Evolutionary conservation across 768 basidiomycete species (phyloP).

Genomic region (Dictyophora rubrovolvata): DNA sequence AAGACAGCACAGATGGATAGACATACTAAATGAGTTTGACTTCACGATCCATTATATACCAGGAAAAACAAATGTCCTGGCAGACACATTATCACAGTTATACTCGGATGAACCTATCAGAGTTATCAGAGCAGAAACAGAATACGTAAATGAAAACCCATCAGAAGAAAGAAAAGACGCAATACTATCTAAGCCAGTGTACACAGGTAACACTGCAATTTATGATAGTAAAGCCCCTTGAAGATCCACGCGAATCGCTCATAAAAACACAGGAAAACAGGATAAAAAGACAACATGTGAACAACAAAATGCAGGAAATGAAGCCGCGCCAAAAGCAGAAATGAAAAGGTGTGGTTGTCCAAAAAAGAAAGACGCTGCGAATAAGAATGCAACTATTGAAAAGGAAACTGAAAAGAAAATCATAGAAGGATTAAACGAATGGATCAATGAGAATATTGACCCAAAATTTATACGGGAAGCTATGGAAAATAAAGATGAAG

Average conservation of each 20-base stretch:
- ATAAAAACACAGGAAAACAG: not conserved
- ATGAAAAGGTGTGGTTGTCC: not conserved
- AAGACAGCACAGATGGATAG: not conserved
- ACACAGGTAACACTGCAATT: not conserved
- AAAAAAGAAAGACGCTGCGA: not conserved
- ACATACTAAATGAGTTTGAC: not conserved
- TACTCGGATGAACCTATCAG: constrained; percentile 17
- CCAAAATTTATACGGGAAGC: not conserved
- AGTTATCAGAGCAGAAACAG: constrained; percentile 14
- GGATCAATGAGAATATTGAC: not conserved
- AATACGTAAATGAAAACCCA: constrained; percentile 13
- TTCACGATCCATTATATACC: constrained; percentile 8
- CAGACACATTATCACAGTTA: constrained; percentile 5
- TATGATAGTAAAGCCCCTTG: not conserved
- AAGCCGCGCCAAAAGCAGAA: not conserved
- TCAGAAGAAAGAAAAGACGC: not conserved
- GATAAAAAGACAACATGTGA: not conserved
- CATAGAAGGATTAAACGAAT: not conserved
- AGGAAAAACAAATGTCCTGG: not conserved
- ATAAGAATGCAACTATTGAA: not conserved
- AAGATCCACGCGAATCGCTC: not conserved
- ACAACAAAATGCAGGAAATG: not conserved
- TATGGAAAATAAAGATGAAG: not conserved
- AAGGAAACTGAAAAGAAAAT: not conserved
- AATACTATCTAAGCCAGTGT: not conserved